Conservation (phyloP, 257 asterid species). For the Capsicum pubescens region DNA sequence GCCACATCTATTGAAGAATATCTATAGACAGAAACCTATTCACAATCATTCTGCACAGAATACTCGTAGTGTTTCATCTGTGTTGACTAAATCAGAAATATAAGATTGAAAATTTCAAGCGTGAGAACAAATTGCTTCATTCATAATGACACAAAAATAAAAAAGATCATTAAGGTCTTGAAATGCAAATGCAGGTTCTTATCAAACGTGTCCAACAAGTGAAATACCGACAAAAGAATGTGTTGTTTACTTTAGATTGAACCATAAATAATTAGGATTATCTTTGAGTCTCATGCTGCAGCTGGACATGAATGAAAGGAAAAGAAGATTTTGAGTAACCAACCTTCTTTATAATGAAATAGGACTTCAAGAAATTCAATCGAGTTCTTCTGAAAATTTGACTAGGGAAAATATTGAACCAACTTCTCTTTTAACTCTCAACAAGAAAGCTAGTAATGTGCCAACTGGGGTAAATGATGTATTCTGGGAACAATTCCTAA, state of each 20-base stretch:
- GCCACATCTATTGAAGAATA: slow-evolving; percentile 75
- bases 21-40: slow-evolving; percentile 90
- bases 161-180: slow-evolving; percentile 59
- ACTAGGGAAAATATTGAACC: slow-evolving; percentile 45
- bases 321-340: slow-evolving; percentile 70
- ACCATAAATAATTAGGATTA: slow-evolving; percentile 50
- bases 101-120: slow-evolving; percentile 61
- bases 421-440: slow-evolving; percentile 50
- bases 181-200: slow-evolving; percentile 48
- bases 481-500: slow-evolving; percentile 94
- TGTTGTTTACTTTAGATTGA: slow-evolving; percentile 61
- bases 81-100: slow-evolving; percentile 69
- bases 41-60: slow-evolving; percentile 80
- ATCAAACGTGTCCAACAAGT: slow-evolving; percentile 51
- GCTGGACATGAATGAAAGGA: slow-evolving; percentile 54
- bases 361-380: slow-evolving; percentile 41
- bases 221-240: slow-evolving; percentile 49
- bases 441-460: slow-evolving; percentile 49
- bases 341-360: slow-evolving; percentile 50
- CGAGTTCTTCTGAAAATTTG: slow-evolving; percentile 45
- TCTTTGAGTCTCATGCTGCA: slow-evolving; percentile 50
- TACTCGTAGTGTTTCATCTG: slow-evolving; percentile 39
- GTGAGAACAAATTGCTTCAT: slow-evolving; percentile 58
- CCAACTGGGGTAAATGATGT: slow-evolving; percentile 81
- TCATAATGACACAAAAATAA: slow-evolving; percentile 54